Percentiles rank a stretch among this genome's conserved stretches.
Evolutionary conservation across 345 rosid genomes (phyloP).

Genomic region (Arabis hirsuta): DNA sequence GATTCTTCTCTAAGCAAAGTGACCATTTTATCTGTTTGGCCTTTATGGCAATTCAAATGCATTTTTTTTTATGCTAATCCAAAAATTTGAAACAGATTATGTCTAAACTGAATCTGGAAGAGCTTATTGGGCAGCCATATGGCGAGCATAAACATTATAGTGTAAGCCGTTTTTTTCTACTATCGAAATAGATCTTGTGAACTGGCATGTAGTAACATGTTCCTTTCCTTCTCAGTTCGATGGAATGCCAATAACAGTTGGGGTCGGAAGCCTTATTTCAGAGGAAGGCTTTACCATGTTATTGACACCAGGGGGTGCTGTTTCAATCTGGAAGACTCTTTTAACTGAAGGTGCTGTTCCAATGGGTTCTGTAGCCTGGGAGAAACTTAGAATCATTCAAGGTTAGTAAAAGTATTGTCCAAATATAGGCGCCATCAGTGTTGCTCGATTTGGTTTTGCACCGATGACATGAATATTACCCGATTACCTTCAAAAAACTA

Average conservation of each 20-base stretch:
- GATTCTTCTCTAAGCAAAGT: slow-evolving; percentile 34
- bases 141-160: slow-evolving; percentile 79
- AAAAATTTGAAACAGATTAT: slow-evolving; percentile 52
- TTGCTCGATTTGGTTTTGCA: slow-evolving; percentile 3
- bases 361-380: slow-evolving; percentile 94
- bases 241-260: slow-evolving; percentile 81
- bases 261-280: slow-evolving; percentile 71
- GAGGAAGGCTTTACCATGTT: slow-evolving; percentile 80
- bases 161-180: slow-evolving; percentile 51
- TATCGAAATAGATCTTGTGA: slow-evolving; percentile 6
- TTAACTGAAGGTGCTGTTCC: slow-evolving; percentile 79
- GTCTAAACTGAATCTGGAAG: slow-evolving; percentile 67
- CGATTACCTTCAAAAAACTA: not conserved
- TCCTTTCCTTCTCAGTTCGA: slow-evolving; percentile 52
- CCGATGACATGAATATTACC: not conserved
- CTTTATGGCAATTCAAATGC: slow-evolving; percentile 21
- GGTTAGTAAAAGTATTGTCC: slow-evolving; percentile 49
- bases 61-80: slow-evolving; percentile 31
- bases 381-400: slow-evolving; percentile 75
- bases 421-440: not conserved
- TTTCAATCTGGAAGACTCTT: slow-evolving; percentile 73
- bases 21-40: slow-evolving; percentile 35
- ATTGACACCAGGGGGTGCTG: slow-evolving; percentile 74
- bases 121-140: slow-evolving; percentile 78
- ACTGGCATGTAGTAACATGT: slow-evolving; percentile 10